Base-by-base conservation (phyloP, 148 eudicot genomes). In the Talinum fruticosum region DNA sequence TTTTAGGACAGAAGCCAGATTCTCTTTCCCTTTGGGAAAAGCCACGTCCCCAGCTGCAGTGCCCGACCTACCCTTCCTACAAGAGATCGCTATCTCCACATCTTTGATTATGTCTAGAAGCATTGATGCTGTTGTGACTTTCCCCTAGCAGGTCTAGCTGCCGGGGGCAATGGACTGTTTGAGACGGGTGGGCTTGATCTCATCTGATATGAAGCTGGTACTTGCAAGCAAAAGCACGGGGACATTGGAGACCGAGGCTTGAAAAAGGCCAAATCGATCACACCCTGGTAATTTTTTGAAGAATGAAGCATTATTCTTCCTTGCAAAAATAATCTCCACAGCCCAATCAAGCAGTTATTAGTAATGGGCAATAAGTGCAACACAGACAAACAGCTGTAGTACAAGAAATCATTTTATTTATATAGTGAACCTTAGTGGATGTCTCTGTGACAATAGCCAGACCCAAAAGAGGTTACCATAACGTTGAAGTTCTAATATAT, bases 21-120 rank as follows among this genome's bases (percentile, higher is more conserved):
- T 96, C 83, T 96, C 99, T 80, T 96, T 96, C 38, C 99, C 99
- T 83, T 91, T 96, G 0, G 99, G 99, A 54, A 91, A 96, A 14
- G 99, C 99, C 34, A 96, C 99, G 26, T 96, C 98, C 8, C 99
- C 99, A 0, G 98, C 99, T 54, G 98, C 97, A 41, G 99, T 96
- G 41, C 99, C 99, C 0, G 98, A 83, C 38, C 97, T 87, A 37
- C 99, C 99, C 73, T 91, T 96, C 15, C 99, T 86, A 80, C 91
- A 87, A 2, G 94, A 90, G 35, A 96, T 88, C 30, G 97, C 94
- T 3, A 78, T 83, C 79, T 96, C 99, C 1, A 96, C 97, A 41
- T 96, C 95, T 85, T 96, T 96, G 76, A 93, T 87, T 18, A 88
- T 82, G 34, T 93, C 99, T 59, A 96, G 71, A 15, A 96, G 85